phyloP scores from a whole-genome alignment of 495 filamentous ascomycete species.

The Sordaria brevicollis region DNA sequence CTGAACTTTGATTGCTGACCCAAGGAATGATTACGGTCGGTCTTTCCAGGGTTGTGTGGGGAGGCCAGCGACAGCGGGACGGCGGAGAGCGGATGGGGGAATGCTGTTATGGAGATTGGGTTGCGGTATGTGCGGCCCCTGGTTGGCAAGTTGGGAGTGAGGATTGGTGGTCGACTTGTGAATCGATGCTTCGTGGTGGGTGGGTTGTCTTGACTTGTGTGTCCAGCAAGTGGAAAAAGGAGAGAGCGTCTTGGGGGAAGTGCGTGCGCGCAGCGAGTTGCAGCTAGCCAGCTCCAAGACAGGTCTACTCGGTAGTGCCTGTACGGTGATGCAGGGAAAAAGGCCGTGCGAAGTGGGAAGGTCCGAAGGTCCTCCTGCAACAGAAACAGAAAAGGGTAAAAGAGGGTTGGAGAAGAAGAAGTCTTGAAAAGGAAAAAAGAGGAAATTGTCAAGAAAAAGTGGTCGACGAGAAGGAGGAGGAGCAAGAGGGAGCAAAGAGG shows the following conservation, averaged over 20 bases:
- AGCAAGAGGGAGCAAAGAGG: constrained; percentile 18
- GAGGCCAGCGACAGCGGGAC: background rate
- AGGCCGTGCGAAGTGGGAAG: background rate
- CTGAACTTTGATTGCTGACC: background rate
- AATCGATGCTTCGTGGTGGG: background rate
- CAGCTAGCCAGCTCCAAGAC: background rate
- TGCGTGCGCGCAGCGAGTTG: background rate
- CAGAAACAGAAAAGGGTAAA: constrained; percentile 21
- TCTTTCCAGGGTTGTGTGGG: background rate
- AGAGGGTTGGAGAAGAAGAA: constrained; percentile 18
- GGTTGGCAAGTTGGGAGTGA: background rate
- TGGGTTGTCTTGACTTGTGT: too few relatives aligned
- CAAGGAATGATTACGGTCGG: background rate
- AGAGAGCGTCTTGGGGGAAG: background rate
- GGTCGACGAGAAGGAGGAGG: background rate
- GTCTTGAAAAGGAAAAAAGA: constrained; percentile 21
- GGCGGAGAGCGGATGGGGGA: background rate
- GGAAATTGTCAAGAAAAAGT: background rate
- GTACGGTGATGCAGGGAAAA: constrained; percentile 12
- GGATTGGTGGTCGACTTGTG: background rate
- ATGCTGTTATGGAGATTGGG: background rate
- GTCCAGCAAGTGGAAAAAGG: background rate
- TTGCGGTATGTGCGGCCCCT: background rate
- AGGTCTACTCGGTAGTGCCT: background rate
- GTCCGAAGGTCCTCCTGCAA: constrained; percentile 19